A percentile compares a stretch with the other conserved stretches of the same genome.
These are phyloP conservation scores for Phylloboletellus chloephorus DNA, from an alignment of 1,284 basidiomycete species.

Conservation along the genomic window DNA sequence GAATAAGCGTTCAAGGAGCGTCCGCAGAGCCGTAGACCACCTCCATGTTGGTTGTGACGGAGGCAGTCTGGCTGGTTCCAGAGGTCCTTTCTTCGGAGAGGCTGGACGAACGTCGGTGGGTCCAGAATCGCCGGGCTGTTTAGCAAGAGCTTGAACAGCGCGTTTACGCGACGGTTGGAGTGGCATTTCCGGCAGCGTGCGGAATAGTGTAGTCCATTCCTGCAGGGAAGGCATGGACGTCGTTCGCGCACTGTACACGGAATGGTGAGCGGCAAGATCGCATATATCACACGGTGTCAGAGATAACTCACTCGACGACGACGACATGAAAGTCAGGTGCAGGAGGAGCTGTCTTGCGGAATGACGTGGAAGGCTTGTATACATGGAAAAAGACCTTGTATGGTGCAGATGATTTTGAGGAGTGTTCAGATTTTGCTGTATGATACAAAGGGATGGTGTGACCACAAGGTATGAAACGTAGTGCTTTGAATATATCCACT, in stretches of 20 bases:
- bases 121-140: constrained; percentile 17
- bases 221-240: constrained; percentile 68
- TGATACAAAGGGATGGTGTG: constrained; percentile 38
- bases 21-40: not conserved
- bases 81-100: constrained; percentile 6
- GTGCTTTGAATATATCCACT: constrained; percentile 66
- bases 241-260: constrained; percentile 53
- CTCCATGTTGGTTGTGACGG: not conserved
- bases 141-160: not conserved
- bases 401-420: constrained; percentile 21
- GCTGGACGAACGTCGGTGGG: constrained; percentile 11
- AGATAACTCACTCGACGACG: constrained; percentile 67
- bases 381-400: constrained; percentile 88
- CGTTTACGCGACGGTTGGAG: constrained; percentile 50
- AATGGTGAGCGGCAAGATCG: not conserved
- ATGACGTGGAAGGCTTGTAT: constrained; percentile 86
- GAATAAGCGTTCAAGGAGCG: constrained; percentile 3
- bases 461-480: constrained; percentile 75
- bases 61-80: not conserved
- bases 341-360: constrained; percentile 74
- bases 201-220: constrained; percentile 63
- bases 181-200: constrained; percentile 51
- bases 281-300: not conserved
- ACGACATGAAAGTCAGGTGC: constrained; percentile 86
- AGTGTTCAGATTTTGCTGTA: constrained; percentile 13